Base-by-base conservation (phyloP, 2,329 filamentous ascomycete genomes). In the Xylariaceae sp. region DNA sequence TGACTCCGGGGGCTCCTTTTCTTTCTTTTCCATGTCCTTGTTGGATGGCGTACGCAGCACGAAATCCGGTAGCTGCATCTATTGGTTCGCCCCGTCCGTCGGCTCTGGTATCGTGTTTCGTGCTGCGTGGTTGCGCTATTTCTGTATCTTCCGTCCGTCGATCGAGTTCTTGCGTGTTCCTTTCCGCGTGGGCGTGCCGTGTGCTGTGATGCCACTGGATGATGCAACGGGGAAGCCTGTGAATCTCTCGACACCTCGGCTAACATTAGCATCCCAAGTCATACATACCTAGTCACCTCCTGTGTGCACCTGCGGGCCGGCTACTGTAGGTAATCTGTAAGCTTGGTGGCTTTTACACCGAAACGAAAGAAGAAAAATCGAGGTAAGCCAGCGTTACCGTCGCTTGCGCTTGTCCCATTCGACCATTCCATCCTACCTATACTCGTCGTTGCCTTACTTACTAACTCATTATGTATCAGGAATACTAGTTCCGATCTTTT, bases 401-500 rank as follows among this genome's bases (percentile, higher is more conserved):
- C 49, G n/a, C 11, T 11, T 4, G 23, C 15, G 23, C 42, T 45
- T 42, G 37, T 42, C 30, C 9, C 11, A 55, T 51, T 52, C 56
- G 34, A 51, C 52, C 57, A 30, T 48, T 18, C 35, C 17, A 47
- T 30, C 23, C 23, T 23, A 23, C 23, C 23, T 30, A 30, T 30
- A 30, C 23, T 30, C 23, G 5, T 30, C 23, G 3, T 30, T 30
- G 23, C 23, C 23, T 6, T 30, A 10, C 37, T 5, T 42, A 42
- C 37, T 18, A 30, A 17, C 52, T 50, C 4, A 54, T 35, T 51
- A 23, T 10, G 50, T 54, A 35, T 34, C 39, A 51, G 45, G 51
- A 48, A 58, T 57, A 35, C 52, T 57, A 34, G 45, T 59, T 30
- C 37, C 34, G 39, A 42, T 53, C 49, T 44, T 42, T 42, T 9